Evolutionary conservation across 495 filamentous ascomycete genomes (phyloP), one percentile per base, ranked within the genome.

Genomic region (Daldinia grandis): DNA sequence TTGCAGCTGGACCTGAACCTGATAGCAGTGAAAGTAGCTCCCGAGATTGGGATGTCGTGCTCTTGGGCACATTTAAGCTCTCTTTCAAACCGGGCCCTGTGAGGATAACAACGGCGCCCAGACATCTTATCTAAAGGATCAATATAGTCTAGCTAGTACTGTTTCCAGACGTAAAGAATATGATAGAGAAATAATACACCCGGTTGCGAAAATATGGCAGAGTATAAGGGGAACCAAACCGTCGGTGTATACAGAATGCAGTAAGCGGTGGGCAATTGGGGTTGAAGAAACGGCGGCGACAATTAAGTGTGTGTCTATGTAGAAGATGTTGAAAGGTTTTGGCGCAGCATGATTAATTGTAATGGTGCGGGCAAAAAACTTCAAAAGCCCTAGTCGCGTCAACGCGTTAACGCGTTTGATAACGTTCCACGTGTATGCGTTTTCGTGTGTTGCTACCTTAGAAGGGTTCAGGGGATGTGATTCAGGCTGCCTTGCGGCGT

Each of bases 11-110:
- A 62, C 17, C 47, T 49, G 49, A 73, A 73, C n/a, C 62, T 69
- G 27, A 70, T 51, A 40, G 61, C 37, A 1, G 51, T 42, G 4
- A 73, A 17, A 25, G 28, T 58, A 0, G 30, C 49, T 19, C 58
- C 57, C 2, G 65, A 40, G 2, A 70, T 54, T 2, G 42, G 50
- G 5, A 42, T 31, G 21, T 65, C 62, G 28, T 69, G 30, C 14
- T 70, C 40, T 37, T 69, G 65, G 12, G 38, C 40, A 47, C 44
- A 50, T 27, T 55, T 71, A n/a, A 71, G 58, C 15, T 44, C 49
- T 14, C 37, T 38, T 19, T 24, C 28, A 30, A 57, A 51, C 30
- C 10, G 30, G 1, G 3, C 21, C 19, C 30, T 53, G 5, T 53
- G 4, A 2, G 49, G 49, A 7, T 30, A 30, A 28, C 24, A 30